Conservation (phyloP, 768 basidiomycete genomes). For the Podaxis sp. region DNA sequence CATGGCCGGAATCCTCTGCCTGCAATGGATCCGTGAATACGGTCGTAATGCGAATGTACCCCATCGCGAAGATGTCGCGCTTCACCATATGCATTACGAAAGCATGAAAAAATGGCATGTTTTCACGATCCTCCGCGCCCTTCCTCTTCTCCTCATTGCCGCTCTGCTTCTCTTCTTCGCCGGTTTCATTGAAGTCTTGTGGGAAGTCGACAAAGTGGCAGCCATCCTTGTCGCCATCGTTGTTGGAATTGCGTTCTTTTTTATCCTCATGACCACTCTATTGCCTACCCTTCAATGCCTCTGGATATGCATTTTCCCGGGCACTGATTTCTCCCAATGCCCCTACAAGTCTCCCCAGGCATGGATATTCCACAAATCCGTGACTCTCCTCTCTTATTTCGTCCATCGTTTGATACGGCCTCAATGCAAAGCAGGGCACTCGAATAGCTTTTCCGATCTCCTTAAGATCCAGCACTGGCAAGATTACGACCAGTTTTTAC, state of each 20-base stretch:
- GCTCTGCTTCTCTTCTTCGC: constrained; percentile 20
- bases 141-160: constrained; percentile 17
- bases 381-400: neutral
- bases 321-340: constrained; percentile 1
- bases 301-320: neutral
- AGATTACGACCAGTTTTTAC: neutral
- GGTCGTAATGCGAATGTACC: constrained; percentile 13
- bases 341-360: constrained; percentile 15
- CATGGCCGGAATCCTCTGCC: constrained; percentile 17
- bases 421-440: neutral
- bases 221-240: constrained; percentile 12
- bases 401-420: neutral
- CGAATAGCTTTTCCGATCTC: neutral
- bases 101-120: constrained; percentile 18
- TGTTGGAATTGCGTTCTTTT: constrained; percentile 10
- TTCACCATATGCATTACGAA: constrained; percentile 19
- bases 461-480: neutral
- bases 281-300: constrained; percentile 17
- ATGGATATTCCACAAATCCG: constrained; percentile 5
- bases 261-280: constrained; percentile 15
- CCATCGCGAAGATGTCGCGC: constrained; percentile 8
- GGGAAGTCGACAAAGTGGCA: constrained; percentile 10
- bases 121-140: constrained; percentile 15
- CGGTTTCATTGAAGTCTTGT: constrained; percentile 19
- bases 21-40: constrained; percentile 22